Evolutionary conservation across 2,329 filamentous ascomycete species (phyloP).

Genomic region (Truncatella angustata): DNA sequence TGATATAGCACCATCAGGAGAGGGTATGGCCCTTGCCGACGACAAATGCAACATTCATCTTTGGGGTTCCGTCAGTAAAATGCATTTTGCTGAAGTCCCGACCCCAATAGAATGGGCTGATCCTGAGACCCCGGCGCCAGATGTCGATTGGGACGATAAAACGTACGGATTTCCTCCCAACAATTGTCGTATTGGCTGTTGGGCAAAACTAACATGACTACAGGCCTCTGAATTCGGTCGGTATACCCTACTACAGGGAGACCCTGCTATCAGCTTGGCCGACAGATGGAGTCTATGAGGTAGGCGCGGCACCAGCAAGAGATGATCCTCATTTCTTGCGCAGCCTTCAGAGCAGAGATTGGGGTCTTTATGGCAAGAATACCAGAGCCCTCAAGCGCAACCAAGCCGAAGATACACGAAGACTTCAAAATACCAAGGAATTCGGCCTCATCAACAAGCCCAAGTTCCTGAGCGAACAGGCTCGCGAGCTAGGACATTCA

Average conservation of each 20-base stretch:
- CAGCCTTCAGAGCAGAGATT: constrained; percentile 68
- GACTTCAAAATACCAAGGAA: constrained; percentile 49
- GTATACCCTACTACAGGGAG: constrained; percentile 93
- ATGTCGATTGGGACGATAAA: constrained; percentile 69
- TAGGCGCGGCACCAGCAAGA: constrained; percentile 77
- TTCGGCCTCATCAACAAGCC: constrained; percentile 70
- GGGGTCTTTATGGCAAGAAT: constrained; percentile 77
- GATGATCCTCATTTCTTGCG: constrained; percentile 70
- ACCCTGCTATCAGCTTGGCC: constrained; percentile 87
- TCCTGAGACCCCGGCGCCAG: constrained; percentile 53
- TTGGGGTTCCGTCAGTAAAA: constrained; percentile 83
- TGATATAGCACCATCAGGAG: constrained; percentile 84
- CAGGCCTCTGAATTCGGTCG: constrained; percentile 78
- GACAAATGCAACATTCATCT: constrained; percentile 76
- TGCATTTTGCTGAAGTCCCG: constrained; percentile 81
- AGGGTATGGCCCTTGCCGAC: constrained; percentile 80
- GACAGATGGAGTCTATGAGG: constrained; percentile 76
- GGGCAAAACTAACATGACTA: constrained; percentile 10
- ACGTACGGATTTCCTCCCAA: constrained; percentile 48
- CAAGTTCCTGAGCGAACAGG: constrained; percentile 93
- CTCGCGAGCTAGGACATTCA: constrained; percentile 61
- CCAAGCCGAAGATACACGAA: constrained; percentile 75
- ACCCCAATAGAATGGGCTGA: constrained; percentile 77
- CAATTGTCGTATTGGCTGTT: not conserved
- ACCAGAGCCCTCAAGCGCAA: constrained; percentile 73